Base-by-base conservation (phyloP, 179 eudicot genomes). In the Beta macrorhiza region DNA sequence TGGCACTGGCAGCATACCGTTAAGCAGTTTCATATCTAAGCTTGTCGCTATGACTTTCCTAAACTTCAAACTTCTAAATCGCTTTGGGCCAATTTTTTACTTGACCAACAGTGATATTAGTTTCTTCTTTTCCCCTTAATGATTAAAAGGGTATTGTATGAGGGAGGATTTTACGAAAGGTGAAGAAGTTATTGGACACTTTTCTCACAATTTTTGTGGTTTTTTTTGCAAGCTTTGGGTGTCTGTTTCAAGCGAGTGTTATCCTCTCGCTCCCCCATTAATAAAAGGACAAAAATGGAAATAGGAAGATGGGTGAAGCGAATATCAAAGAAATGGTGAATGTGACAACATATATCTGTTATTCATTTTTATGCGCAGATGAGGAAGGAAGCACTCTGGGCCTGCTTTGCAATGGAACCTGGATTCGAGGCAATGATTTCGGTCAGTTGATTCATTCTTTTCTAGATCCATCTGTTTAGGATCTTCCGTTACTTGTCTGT, bases 351-450 rank as follows among this genome's bases (percentile, higher is more conserved):
- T 80, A 64, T 42, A 22, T 62, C 2, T 52, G 17, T 80, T 57
- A 49, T 56, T 32, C 37, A 37, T 69, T 73, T 53, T 68, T 32
- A 37, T 69, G 15, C 83, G 86, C 83, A 95, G 99, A 92, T 94
- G 89, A 89, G 99, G 86, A 96, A 96, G 91, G 99, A 96, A 90
- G 99, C 99, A 77, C 94, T 96, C 52, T 93, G 97, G 97, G 99
- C 99, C 22, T 94, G 97, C 89, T 93, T 93, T 80, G 99, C 99
- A 22, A 88, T 93, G 98, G 96, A 78, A 70, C 98, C 99, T 76
- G 65, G 71, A 75, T 91, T 42, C 81, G 98, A 96, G 86, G 98
- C 98, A 83, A 93, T 96, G 98, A 96, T 87, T 79, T 75, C 99
- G 88, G 98, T 95, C 42, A 84, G 97, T 86, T 69, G n/a, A 45